phyloP scores from a whole-genome alignment of 495 filamentous ascomycete genomes.

The Penicillium verhagenii region DNA sequence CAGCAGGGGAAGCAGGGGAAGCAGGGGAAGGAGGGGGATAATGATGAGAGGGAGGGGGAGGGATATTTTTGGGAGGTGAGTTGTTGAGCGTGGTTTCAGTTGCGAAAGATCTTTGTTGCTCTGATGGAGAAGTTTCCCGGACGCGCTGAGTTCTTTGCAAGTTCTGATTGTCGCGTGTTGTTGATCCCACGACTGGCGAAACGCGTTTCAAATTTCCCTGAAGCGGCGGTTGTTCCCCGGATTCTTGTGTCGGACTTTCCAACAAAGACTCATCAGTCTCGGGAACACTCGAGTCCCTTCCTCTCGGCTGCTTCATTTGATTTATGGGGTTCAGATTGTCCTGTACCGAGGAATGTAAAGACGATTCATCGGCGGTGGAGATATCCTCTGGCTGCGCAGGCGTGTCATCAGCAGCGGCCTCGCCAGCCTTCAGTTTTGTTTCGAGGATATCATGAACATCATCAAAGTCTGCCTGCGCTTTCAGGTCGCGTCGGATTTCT shows the following conservation, averaged over 20 bases:
- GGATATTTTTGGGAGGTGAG: too few relatives aligned
- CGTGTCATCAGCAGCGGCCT: neutral
- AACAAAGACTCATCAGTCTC: too few relatives aligned
- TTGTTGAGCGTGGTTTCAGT: neutral
- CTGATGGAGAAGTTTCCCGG: neutral
- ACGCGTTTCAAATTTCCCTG: too few relatives aligned
- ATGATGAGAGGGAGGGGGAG: neutral
- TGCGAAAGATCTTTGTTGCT: neutral
- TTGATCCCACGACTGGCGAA: too few relatives aligned
- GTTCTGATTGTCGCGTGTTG: too few relatives aligned
- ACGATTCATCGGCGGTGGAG: neutral
- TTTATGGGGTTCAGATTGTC: too few relatives aligned
- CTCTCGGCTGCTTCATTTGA: too few relatives aligned
- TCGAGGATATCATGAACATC: conserved; percentile 20
- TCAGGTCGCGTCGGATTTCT: conserved; percentile 27
- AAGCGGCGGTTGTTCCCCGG: too few relatives aligned
- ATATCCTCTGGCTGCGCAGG: neutral
- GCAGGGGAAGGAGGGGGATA: too few relatives aligned
- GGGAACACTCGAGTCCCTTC: too few relatives aligned
- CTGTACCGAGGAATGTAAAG: neutral
- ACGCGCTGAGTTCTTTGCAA: neutral
- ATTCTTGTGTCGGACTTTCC: too few relatives aligned
- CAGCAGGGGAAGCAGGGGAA: too few relatives aligned
- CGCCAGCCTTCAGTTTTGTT: conserved; percentile 3
- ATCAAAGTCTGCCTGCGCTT: conserved; percentile 18